Base-by-base conservation (phyloP, 306 rosid species). In the Coriaria nepalensis region DNA sequence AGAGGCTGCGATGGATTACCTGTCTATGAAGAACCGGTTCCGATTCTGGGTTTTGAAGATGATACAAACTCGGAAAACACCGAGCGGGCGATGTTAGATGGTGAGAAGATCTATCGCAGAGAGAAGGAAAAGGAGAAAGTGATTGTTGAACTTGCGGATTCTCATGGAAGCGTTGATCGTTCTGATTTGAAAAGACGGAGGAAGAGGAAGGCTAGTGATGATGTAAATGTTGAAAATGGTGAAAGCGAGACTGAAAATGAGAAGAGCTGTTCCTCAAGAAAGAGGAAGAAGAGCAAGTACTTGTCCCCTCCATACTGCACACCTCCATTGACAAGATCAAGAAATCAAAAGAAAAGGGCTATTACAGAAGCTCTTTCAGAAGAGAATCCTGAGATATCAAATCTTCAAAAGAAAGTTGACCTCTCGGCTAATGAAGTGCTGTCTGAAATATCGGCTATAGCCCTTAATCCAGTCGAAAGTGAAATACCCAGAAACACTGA, bases 271-370 rank as follows among this genome's bases (percentile, higher is more conserved):
- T 55, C 57, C 53, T 50, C 70, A 0, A 77, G 96, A 62, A 83
- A 82, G 57, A 86, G 90, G 59, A 86, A 72, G 80, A 82, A 53
- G 63, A 86, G 96, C 68, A 82, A 74, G 76, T 86, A 86, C 71
- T 66, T 86, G 72, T 86, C 83, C 37, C 90, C 29, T 20, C 29
- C 29, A 20, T 20, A 20, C 29, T 20, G 1, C 29, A 20, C 29
- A 20, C 29, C 93, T 53, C 96, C 96, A 34, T 86, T 82, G 76
- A 82, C 78, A 33, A 61, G 53, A 57, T 20, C 73, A 46, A 42
- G 10, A 45, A 40, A 34, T 44, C 67, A 45, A 32, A 67, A 67
- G 45, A 56, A 15, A 66, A 74, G 65, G 63, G 59, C 11, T 41
- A 57, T 49, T 29, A 11, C 7, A 7, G 74, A 67, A 55, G 12